A percentile compares a stretch with the other conserved stretches of the same genome.
These are phyloP conservation scores for Penicillium sp. DNA, from an alignment of 2,329 filamentous ascomycete genomes.

Conservation along the genomic window DNA sequence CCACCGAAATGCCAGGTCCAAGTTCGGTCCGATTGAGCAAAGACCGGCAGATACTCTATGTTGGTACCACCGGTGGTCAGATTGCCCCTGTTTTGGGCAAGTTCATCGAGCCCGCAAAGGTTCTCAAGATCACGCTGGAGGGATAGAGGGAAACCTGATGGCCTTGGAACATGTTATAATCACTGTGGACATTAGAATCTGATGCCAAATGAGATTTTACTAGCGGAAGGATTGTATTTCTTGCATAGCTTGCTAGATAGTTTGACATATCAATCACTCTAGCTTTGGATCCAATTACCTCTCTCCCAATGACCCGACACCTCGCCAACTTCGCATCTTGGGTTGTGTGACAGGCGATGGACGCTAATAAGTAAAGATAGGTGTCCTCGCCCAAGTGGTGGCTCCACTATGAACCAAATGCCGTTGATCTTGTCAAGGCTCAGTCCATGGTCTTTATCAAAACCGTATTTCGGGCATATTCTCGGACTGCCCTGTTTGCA, in stretches of 20 bases:
- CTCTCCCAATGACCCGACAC: background rate
- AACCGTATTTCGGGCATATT: too few species aligned
- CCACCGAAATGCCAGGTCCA: slow-evolving; percentile 21
- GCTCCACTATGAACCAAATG: too few species aligned
- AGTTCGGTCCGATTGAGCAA: slow-evolving; percentile 17
- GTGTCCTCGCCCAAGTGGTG: background rate
- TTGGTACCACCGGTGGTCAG: slow-evolving; percentile 25
- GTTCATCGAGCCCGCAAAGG: slow-evolving; percentile 24
- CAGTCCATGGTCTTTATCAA: too few species aligned
- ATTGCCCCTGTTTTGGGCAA: slow-evolving; percentile 24
- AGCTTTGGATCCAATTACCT: background rate
- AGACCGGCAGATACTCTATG: slow-evolving; percentile 21
- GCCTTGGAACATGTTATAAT: background rate
- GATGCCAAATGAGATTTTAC: background rate
- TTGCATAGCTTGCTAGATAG: background rate
- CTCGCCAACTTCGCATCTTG: background rate
- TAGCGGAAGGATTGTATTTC: background rate
- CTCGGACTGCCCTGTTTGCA: too few species aligned
- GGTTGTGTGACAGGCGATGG: background rate
- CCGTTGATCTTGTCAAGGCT: too few species aligned
- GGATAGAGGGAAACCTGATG: background rate
- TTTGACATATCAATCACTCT: background rate
- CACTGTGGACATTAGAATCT: background rate
- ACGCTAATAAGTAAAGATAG: background rate
- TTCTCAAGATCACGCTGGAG: slow-evolving; percentile 16